Conservation (phyloP, 73 alveolate species). For the Durusdinium trenchii region DNA sequence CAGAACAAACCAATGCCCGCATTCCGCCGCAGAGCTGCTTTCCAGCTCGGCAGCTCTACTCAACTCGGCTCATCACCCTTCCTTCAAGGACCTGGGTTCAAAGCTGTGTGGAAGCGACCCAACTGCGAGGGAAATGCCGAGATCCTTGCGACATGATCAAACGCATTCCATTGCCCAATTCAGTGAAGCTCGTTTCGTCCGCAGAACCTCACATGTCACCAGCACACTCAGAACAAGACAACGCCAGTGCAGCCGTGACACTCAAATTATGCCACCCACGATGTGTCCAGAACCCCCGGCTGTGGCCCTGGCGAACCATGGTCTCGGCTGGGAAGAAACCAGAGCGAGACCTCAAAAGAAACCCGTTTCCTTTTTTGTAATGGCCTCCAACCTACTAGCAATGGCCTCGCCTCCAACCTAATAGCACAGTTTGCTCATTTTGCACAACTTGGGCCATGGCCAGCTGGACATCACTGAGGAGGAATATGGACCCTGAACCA, state of each 20-base stretch:
- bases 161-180: slow-evolving; percentile 70
- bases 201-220: slow-evolving; percentile 8
- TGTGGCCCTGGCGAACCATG: slow-evolving; percentile 17
- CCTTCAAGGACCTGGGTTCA: neutral
- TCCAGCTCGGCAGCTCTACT: neutral
- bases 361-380: neutral
- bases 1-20: no score
- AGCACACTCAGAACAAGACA: neutral
- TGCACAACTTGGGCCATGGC: neutral
- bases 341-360: slow-evolving; percentile 32
- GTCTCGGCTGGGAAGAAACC: slow-evolving; percentile 61
- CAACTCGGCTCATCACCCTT: neutral
- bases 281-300: neutral
- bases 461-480: slow-evolving; percentile 54
- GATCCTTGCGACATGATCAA: slow-evolving; percentile 15
- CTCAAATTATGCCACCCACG: neutral
- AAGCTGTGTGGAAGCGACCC: neutral
- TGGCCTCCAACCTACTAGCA: neutral
- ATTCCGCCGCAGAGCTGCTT: no score
- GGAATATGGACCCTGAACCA: slow-evolving; percentile 31
- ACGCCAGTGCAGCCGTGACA: neutral
- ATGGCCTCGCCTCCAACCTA: neutral
- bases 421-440: neutral
- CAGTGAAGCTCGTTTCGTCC: slow-evolving; percentile 53
- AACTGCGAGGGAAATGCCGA: neutral